phyloP scores from a whole-genome alignment of 768 basidiomycete genomes.

The Mycena venus region DNA sequence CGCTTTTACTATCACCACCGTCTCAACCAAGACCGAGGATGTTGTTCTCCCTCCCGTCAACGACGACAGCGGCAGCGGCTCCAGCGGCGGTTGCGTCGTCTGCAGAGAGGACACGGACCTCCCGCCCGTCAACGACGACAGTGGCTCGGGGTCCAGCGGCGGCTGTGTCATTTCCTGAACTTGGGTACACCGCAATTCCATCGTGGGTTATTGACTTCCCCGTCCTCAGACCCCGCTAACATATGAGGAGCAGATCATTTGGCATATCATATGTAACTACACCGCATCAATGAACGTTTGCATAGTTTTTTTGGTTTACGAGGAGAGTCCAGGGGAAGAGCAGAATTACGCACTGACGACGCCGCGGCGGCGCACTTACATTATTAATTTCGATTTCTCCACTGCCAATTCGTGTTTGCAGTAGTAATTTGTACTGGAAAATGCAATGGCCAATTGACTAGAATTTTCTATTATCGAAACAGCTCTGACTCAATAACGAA shows the following conservation, averaged over 20 bases:
- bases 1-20: conserved; percentile 23
- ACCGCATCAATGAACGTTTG: not conserved
- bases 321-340: not conserved
- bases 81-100: conserved; percentile 30
- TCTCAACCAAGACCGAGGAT: conserved; percentile 29
- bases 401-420: not conserved
- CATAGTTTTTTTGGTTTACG: not conserved
- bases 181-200: not conserved
- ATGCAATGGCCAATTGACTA: no score
- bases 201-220: not conserved
- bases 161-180: conserved; percentile 24
- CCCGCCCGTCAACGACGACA: conserved; percentile 27
- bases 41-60: conserved; percentile 28
- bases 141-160: conserved; percentile 15
- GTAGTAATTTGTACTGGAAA: not conserved
- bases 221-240: not conserved
- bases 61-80: conserved; percentile 23
- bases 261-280: not conserved
- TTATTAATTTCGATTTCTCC: conserved; percentile 18
- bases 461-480: no score
- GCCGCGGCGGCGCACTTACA: not conserved
- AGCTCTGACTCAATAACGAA: no score
- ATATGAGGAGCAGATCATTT: not conserved
- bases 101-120: conserved; percentile 26
- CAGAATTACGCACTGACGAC: not conserved